Evolutionary conservation across 1,139 yeast species (phyloP).

Genomic region (Suhomyces yuchorum): DNA sequence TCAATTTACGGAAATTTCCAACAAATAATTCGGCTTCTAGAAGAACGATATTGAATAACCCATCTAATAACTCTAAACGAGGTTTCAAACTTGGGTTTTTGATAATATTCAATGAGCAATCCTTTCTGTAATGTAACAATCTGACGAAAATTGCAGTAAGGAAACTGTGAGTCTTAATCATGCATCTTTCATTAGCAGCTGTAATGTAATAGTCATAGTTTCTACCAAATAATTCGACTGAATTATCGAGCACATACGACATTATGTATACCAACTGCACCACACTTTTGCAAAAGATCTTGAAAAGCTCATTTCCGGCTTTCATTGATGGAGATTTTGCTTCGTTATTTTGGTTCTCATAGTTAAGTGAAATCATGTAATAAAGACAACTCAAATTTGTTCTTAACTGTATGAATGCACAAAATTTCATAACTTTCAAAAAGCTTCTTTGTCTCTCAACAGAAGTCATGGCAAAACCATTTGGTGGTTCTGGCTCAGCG

Average conservation of each 20-base stretch:
- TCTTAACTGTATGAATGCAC: conserved; percentile 40
- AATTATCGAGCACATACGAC: conserved; percentile 48
- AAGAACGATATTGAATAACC: conserved; percentile 37
- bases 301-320: conserved; percentile 49
- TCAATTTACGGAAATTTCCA: conserved; percentile 45
- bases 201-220: conserved; percentile 45
- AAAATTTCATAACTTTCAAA: conserved; percentile 40
- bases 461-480: conserved; percentile 20
- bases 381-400: conserved; percentile 49
- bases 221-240: conserved; percentile 46
- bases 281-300: conserved; percentile 46
- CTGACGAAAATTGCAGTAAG: conserved; percentile 46
- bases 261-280: conserved; percentile 49
- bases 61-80: conserved; percentile 39
- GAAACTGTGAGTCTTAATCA: conserved; percentile 48
- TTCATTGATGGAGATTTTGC: conserved; percentile 36
- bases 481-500: conserved; percentile 21
- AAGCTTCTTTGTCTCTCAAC: conserved; percentile 15
- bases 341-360: conserved; percentile 37
- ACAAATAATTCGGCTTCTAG: conserved; percentile 49
- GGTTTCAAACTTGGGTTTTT: conserved; percentile 25
- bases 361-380: conserved; percentile 46
- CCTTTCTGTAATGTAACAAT: conserved; percentile 43
- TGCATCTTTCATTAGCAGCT: conserved; percentile 42
- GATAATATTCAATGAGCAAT: conserved; percentile 28